Conservation (phyloP, 768 basidiomycete genomes). For the Termitomyces bulborhizus region DNA sequence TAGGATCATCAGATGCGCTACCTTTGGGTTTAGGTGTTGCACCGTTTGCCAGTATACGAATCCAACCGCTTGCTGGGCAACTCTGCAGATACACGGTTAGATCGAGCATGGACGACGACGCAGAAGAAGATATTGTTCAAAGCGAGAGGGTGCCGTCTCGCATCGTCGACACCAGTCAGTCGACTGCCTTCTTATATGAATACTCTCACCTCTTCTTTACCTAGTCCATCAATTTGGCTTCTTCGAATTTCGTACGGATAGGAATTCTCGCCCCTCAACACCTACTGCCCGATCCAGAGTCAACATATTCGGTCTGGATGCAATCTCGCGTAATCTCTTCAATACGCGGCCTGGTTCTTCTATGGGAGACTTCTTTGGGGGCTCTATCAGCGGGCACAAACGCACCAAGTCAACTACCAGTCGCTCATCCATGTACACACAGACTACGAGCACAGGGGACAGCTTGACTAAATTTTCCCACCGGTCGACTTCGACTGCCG, state of each 20-base stretch:
- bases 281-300: constrained; percentile 77
- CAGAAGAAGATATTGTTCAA: constrained; percentile 80
- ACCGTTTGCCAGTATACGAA: constrained; percentile 73
- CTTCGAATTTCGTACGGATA: constrained; percentile 79
- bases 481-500: constrained; percentile 67
- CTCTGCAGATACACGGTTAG: constrained; percentile 74
- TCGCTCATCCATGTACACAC: constrained; percentile 69
- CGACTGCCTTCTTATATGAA: background rate
- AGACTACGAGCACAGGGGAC: constrained; percentile 61
- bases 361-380: constrained; percentile 72
- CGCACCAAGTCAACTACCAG: constrained; percentile 66
- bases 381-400: constrained; percentile 61
- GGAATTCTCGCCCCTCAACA: constrained; percentile 73
- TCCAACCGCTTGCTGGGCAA: constrained; percentile 81
- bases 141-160: constrained; percentile 66
- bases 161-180: constrained; percentile 78
- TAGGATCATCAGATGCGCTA: constrained; percentile 69
- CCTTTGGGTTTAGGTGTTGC: constrained; percentile 65
- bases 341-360: constrained; percentile 59
- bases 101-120: constrained; percentile 68
- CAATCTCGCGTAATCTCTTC: constrained; percentile 86
- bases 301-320: constrained; percentile 86
- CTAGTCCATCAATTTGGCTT: constrained; percentile 84
- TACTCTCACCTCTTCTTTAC: constrained; percentile 5
- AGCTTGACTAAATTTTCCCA: constrained; percentile 67